These are phyloP conservation scores for Chytriomyces hyalinus DNA, from an alignment of 192 early-diverging fungal genomes.

Conservation along the genomic window DNA sequence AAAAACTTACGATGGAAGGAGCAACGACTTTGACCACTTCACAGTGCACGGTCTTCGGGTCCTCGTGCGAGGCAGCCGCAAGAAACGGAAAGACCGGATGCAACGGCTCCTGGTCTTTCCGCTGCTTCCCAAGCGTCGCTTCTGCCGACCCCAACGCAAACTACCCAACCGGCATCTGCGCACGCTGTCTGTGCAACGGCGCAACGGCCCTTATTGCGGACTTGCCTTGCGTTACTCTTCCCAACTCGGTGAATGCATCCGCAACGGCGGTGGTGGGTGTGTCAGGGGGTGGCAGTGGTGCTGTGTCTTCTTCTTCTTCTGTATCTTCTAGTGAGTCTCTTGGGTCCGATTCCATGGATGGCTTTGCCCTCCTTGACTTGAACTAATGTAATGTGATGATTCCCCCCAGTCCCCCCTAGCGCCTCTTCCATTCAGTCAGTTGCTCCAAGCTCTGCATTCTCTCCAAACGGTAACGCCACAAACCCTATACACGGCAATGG, in stretches of 20 bases:
- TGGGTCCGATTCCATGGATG: not conserved
- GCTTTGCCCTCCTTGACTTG: not conserved
- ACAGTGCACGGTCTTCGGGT: not conserved
- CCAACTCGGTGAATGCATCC: not conserved
- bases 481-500: no score
- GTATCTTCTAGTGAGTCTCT: not conserved
- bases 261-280: not conserved
- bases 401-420: no score
- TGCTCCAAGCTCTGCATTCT: no score
- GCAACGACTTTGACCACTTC: not conserved
- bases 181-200: slow-evolving; percentile 32
- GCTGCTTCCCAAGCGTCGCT: not conserved
- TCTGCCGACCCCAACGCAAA: not conserved
- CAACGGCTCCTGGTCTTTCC: not conserved
- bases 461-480: no score
- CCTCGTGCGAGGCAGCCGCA: not conserved
- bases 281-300: slow-evolving; percentile 9
- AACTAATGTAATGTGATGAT: no score
- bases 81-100: not conserved
- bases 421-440: no score
- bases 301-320: not conserved
- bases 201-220: slow-evolving; percentile 8
- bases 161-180: slow-evolving; percentile 27
- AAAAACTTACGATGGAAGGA: not conserved
- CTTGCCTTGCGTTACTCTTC: not conserved